Percentiles rank a stretch among this genome's conserved stretches.
Evolutionary conservation across 495 filamentous ascomycete species (phyloP).

Genomic region (Geoglossum glabrum): DNA sequence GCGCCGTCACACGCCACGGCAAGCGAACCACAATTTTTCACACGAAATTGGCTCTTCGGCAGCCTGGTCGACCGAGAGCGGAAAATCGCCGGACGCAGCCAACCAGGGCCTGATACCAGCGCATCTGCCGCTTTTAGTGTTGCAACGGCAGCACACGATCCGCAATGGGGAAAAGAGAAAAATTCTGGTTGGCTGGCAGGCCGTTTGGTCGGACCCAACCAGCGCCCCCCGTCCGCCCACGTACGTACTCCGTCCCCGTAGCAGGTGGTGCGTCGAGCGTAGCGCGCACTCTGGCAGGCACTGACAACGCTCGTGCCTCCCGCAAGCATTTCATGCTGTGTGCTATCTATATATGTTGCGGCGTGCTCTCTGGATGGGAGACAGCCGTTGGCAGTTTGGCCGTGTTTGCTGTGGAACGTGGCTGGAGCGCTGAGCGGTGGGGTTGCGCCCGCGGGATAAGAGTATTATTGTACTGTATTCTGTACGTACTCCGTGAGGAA

Average conservation of each 20-base stretch:
- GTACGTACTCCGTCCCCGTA: too few relatives aligned
- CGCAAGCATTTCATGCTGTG: too few relatives aligned
- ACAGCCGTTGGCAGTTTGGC: not conserved
- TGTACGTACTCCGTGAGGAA: too few relatives aligned
- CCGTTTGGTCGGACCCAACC: not conserved
- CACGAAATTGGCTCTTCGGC: not conserved
- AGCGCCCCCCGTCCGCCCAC: too few relatives aligned
- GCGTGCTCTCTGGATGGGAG: not conserved
- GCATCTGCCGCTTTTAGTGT: not conserved
- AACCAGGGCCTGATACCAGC: not conserved
- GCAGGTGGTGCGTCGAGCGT: too few relatives aligned
- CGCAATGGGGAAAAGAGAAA: not conserved
- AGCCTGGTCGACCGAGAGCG: not conserved
- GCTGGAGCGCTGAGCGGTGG: not conserved
- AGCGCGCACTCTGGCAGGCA: not conserved
- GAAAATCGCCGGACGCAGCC: not conserved
- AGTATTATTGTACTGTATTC: too few relatives aligned
- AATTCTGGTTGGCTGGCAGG: not conserved
- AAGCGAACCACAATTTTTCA: not conserved
- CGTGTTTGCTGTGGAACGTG: not conserved
- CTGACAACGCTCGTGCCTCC: not conserved
- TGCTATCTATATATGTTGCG: too few relatives aligned
- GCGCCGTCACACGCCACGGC: not conserved
- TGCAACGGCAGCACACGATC: not conserved
- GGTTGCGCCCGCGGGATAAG: too few relatives aligned